These are phyloP conservation scores for Acarospora socialis DNA, from an alignment of 2,329 filamentous ascomycete species.

Conservation along the genomic window DNA sequence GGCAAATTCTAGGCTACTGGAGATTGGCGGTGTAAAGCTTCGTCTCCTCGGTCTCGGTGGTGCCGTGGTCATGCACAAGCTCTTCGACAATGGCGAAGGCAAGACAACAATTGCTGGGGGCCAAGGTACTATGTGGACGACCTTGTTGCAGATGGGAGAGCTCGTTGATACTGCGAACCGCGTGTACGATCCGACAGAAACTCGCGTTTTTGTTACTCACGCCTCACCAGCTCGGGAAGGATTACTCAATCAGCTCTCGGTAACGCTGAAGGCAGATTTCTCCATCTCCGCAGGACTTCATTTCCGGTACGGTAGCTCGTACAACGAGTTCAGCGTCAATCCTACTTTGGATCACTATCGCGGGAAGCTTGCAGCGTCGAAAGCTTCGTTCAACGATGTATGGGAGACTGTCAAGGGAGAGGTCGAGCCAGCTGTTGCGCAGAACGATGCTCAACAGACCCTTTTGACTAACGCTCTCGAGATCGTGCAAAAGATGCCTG, in stretches of 20 bases:
- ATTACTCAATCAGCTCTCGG: conserved; percentile 91
- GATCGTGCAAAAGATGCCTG: conserved; percentile 96
- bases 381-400: conserved; percentile 96
- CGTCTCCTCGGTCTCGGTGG: conserved; percentile 85
- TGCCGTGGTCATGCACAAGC: conserved; percentile 98
- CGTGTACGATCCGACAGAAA: conserved; percentile 96
- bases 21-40: conserved; percentile 90
- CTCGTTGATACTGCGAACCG: conserved; percentile 94
- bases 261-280: conserved; percentile 94
- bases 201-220: conserved; percentile 89
- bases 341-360: conserved; percentile 96
- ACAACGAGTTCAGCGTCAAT: conserved; percentile 99
- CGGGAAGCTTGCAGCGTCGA: conserved; percentile 92
- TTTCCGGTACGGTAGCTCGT: conserved; percentile 97
- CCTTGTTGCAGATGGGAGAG: conserved; percentile 93
- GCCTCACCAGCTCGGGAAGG: conserved; percentile 93
- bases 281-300: conserved; percentile 94
- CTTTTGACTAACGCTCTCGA: conserved; percentile 81
- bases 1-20: conserved; percentile 85
- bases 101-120: conserved; percentile 96
- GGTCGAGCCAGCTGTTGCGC: conserved; percentile 83
- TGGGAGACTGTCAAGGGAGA: conserved; percentile 98
- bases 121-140: conserved; percentile 99
- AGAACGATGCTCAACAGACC: conserved; percentile 88
- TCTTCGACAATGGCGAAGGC: conserved; percentile 96